phyloP scores from a whole-genome alignment of 164 flowering plant genomes.

The Vitis rupestris region DNA sequence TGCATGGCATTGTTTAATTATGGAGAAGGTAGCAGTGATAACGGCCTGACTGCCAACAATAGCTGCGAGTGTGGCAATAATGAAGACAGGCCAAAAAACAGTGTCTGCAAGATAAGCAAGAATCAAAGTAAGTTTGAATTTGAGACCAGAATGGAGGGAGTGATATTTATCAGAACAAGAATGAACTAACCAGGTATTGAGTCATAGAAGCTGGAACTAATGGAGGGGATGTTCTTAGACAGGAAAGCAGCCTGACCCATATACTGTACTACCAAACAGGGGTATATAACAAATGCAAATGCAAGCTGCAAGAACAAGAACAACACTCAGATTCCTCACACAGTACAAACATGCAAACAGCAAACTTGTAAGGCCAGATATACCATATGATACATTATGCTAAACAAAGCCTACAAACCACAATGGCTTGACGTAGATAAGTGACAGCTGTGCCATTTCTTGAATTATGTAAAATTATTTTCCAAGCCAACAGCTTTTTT shows the following conservation, averaged over 20 bases:
- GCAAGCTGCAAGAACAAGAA: slow-evolving; percentile 58
- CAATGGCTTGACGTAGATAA: not conserved
- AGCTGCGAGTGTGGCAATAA: slow-evolving; percentile 77
- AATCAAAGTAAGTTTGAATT: not conserved
- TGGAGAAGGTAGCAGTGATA: slow-evolving; percentile 82
- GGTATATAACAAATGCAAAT: slow-evolving; percentile 65
- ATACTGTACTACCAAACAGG: slow-evolving; percentile 75
- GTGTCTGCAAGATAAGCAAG: slow-evolving; percentile 34
- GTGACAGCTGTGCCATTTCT: not conserved
- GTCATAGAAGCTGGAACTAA: slow-evolving; percentile 50
- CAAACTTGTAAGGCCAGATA: not conserved
- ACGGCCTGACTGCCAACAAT: slow-evolving; percentile 88
- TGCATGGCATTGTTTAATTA: slow-evolving; percentile 76
- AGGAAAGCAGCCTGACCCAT: slow-evolving; percentile 94
- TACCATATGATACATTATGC: not conserved
- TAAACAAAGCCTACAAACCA: not conserved
- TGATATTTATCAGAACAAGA: slow-evolving; percentile 3
- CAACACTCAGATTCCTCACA: not conserved
- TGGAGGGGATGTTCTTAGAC: slow-evolving; percentile 43
- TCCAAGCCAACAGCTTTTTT: not conserved
- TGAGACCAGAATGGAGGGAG: not conserved
- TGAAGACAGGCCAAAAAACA: slow-evolving; percentile 82
- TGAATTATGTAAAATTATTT: not conserved
- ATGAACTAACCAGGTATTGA: slow-evolving; percentile 64
- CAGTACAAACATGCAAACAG: not conserved